Evolutionary conservation across 2,329 filamentous ascomycete genomes (phyloP).

Genomic region (Penicillium sp.): DNA sequence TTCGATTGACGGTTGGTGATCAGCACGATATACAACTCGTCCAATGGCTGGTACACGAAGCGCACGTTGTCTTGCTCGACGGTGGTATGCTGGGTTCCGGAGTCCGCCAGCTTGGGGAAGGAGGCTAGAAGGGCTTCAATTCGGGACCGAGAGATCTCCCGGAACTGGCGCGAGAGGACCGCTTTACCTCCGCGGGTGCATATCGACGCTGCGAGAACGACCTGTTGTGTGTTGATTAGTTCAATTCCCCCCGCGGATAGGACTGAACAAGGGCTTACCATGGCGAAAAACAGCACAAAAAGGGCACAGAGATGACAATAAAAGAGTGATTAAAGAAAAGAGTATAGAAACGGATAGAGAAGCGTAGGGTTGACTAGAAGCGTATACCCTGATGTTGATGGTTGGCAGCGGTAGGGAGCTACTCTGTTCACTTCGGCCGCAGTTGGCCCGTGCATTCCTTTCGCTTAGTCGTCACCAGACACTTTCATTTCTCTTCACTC

Average conservation of each 20-base stretch:
- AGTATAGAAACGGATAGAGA: neutral
- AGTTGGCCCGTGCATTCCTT: constrained; percentile 30
- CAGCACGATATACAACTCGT: constrained; percentile 98
- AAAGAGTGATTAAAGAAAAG: neutral
- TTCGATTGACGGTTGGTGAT: constrained; percentile 99
- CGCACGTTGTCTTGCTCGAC: constrained; percentile 99
- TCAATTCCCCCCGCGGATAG: constrained; percentile 8
- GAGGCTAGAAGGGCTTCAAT: constrained; percentile 94
- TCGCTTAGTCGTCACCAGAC: constrained; percentile 29
- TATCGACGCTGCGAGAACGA: constrained; percentile 96
- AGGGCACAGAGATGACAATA: neutral
- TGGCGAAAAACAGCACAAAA: constrained; percentile 9
- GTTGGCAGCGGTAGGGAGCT: constrained; percentile 22
- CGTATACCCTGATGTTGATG: constrained; percentile 11
- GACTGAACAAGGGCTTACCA: constrained; percentile 20
- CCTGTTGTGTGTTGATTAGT: constrained; percentile 47
- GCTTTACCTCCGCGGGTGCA: constrained; percentile 97
- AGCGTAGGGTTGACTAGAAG: constrained; percentile 16
- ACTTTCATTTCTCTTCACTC: constrained; percentile 9
- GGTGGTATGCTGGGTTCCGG: constrained; percentile 91
- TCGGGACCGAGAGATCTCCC: constrained; percentile 91
- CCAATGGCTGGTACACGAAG: constrained; percentile 96
- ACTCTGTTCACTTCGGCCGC: constrained; percentile 34
- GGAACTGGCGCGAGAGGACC: constrained; percentile 93
- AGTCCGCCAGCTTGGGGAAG: constrained; percentile 94